A percentile compares a stretch with the other conserved stretches of the same genome.
phyloP scores from a whole-genome alignment of 306 rosid species.

The Ceratonia siliqua region DNA sequence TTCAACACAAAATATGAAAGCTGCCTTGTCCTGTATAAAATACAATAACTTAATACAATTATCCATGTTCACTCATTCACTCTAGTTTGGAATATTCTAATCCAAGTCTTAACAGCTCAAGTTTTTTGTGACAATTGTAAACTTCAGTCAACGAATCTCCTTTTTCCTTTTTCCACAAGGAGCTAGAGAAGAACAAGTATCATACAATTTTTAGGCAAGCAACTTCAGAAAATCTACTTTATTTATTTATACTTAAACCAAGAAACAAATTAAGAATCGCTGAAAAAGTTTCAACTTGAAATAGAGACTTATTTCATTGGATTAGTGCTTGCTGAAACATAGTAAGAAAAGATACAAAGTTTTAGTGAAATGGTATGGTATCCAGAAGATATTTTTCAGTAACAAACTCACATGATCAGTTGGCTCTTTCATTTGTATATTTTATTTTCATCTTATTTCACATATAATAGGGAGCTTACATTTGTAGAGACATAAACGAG shows the following conservation, averaged over 20 bases:
- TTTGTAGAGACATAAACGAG: constrained; percentile 5
- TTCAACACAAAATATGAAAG: constrained; percentile 95
- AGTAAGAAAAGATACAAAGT: background rate
- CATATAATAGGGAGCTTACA: background rate
- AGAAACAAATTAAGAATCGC: background rate
- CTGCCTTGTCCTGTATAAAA: constrained; percentile 87
- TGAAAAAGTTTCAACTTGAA: background rate
- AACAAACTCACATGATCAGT: background rate
- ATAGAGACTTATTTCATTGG: background rate
- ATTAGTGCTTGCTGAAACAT: background rate
- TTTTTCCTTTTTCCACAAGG: background rate
- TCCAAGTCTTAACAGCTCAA: background rate
- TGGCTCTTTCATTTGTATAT: background rate
- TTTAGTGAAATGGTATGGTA: background rate
- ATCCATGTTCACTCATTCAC: constrained; percentile 8
- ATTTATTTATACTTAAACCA: background rate
- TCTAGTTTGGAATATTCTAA: background rate
- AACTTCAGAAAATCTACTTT: constrained; percentile 6
- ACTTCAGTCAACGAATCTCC: background rate
- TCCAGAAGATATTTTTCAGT: background rate
- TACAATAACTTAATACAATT: too few relatives aligned
- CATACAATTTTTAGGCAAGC: background rate
- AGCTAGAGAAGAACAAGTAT: background rate
- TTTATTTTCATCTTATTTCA: background rate
- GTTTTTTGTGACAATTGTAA: background rate